Percentiles rank a stretch among this genome's conserved stretches.
phyloP scores from a whole-genome alignment of 2,329 filamentous ascomycete genomes.

The Fusarium chuoi region DNA sequence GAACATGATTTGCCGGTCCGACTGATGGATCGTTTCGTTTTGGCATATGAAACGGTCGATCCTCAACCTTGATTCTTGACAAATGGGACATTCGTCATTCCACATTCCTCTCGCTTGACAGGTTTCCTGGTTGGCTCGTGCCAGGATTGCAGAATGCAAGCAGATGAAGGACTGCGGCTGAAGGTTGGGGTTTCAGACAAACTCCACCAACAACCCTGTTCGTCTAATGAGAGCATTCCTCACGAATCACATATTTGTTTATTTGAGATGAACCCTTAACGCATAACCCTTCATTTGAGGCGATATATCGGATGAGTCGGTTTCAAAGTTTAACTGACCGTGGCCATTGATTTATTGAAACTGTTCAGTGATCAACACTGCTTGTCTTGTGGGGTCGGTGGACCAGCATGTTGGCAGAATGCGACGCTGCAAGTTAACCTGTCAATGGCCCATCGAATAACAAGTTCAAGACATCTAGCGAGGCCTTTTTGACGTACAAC shows the following conservation, averaged over 20 bases:
- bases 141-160: neutral
- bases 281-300: neutral
- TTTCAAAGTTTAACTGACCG: neutral
- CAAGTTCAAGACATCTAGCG: neutral
- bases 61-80: neutral
- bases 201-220: neutral
- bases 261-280: neutral
- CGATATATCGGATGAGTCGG: neutral
- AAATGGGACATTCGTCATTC: neutral
- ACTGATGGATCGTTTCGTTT: neutral
- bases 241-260: neutral
- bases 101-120: neutral
- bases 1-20: neutral
- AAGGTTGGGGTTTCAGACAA: neutral
- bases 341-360: neutral
- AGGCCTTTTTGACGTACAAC: neutral
- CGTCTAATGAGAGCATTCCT: neutral
- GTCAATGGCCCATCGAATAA: neutral
- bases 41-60: neutral
- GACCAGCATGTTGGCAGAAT: neutral
- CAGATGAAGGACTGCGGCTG: slow-evolving; percentile 5
- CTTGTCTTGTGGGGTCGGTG: neutral
- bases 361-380: neutral
- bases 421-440: neutral
- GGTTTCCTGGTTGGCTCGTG: neutral